phyloP scores from a whole-genome alignment of 768 basidiomycete species.

The Inosperma sp. region DNA sequence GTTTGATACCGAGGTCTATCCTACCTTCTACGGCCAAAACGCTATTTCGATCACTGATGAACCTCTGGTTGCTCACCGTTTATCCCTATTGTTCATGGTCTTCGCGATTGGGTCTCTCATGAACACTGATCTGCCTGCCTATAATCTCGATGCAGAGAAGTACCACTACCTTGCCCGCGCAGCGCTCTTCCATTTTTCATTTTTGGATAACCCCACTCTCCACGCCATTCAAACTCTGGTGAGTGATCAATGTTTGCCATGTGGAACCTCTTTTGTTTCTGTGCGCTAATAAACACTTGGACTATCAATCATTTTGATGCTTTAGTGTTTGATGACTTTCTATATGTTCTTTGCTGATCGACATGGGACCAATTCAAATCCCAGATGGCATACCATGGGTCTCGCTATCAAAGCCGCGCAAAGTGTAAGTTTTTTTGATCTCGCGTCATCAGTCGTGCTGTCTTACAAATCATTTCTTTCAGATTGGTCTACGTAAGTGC shows the following conservation, averaged over 20 bases:
- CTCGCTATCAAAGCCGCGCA: conserved; percentile 66
- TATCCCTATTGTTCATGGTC: conserved; percentile 62
- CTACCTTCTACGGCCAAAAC: conserved; percentile 50
- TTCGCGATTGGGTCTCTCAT: conserved; percentile 63
- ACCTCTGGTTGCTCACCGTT: conserved; percentile 51
- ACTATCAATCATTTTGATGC: neutral
- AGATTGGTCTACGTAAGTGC: conserved; percentile 68
- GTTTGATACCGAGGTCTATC: conserved; percentile 57
- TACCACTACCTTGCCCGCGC: conserved; percentile 65
- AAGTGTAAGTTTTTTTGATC: conserved; percentile 46
- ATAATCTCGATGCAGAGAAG: conserved; percentile 65
- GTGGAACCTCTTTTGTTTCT: too few relatives aligned
- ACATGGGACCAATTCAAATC: conserved; percentile 60
- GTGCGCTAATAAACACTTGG: too few relatives aligned
- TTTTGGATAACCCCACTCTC: conserved; percentile 66
- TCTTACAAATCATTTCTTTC: conserved; percentile 5
- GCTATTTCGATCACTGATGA: conserved; percentile 40
- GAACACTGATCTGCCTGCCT: conserved; percentile 51
- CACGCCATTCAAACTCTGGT: conserved; percentile 65
- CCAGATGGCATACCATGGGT: conserved; percentile 66
- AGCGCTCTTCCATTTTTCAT: conserved; percentile 56
- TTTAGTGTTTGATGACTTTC: conserved; percentile 63
- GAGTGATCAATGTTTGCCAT: conserved; percentile 23
- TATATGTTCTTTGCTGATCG: conserved; percentile 67
- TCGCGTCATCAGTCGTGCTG: conserved; percentile 13